These are phyloP conservation scores for Clarireedia paspali DNA, from an alignment of 2,329 filamentous ascomycete species.

Conservation along the genomic window DNA sequence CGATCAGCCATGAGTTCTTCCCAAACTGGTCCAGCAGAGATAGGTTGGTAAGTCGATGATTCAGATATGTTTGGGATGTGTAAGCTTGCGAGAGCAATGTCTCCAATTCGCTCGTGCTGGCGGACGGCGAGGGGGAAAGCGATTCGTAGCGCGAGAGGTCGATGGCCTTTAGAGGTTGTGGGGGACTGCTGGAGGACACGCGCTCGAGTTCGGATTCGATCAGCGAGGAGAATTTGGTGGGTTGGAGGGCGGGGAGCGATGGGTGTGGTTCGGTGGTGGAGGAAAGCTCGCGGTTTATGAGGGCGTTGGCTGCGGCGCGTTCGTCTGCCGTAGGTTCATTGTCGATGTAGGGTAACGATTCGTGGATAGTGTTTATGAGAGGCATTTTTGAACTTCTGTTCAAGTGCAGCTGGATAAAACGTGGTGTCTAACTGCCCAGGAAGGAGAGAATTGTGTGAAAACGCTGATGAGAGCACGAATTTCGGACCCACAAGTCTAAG, in stretches of 20 bases:
- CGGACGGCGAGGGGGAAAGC: conserved; percentile 34
- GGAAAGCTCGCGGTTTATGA: conserved; percentile 60
- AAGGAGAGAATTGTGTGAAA: neutral
- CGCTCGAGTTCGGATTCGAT: conserved; percentile 54
- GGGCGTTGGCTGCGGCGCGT: conserved; percentile 57
- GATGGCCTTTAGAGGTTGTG: conserved; percentile 45
- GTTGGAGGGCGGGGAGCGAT: conserved; percentile 45
- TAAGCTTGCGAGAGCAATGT: conserved; percentile 41
- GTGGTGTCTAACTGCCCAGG: neutral
- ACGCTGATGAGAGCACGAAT: too few relatives aligned
- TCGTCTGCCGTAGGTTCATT: conserved; percentile 54
- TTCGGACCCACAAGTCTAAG: too few relatives aligned
- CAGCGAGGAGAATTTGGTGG: conserved; percentile 55
- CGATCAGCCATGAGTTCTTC: conserved; percentile 85
- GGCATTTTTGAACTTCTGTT: conserved; percentile 17
- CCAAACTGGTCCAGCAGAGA: conserved; percentile 38
- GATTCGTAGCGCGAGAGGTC: conserved; percentile 54
- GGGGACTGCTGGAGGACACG: neutral
- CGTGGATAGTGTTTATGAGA: conserved; percentile 23
- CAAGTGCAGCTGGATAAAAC: neutral
- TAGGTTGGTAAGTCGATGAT: conserved; percentile 27
- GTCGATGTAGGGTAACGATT: conserved; percentile 57
- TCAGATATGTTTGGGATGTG: conserved; percentile 49
- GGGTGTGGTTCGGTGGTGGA: conserved; percentile 23
- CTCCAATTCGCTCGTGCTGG: conserved; percentile 17